Evolutionary conservation across 2,329 filamentous ascomycete genomes (phyloP), one percentile per base, ranked within the genome.

Genomic region (Chrysoporthe puriensis): DNA sequence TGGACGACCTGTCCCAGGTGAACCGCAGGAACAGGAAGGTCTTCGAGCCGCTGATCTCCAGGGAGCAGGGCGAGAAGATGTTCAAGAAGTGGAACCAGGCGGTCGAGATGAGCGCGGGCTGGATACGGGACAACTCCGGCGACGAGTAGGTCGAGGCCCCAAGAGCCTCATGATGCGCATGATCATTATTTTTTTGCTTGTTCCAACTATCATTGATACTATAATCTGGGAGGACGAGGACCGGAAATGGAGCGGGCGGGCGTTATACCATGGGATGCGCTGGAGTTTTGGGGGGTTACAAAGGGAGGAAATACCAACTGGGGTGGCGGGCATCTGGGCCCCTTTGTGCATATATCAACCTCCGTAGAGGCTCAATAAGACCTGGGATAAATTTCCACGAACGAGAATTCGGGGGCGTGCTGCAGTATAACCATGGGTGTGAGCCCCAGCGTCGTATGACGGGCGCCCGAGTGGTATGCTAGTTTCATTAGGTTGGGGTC

Each of bases 1-100:
- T 96, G 67, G 86, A 89, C 40, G 91, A 95, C 73, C 81, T 97
- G 43, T 88, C 88, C 73, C 83, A 89, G 69, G 89, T 96, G 77
- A 93, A 93, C 77, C 88, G 85, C 68, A 84, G 85, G 63, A 91
- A 90, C 62, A 85, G 90, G 64, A 90, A 85, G 70, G 84, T 88
- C 21, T 97, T 97, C 76, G 80, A 86, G 73, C 92, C 93, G 0
- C 80, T 87, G 70, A 87, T 92, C 67, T 81, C 83, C 61, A 76
- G 74, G 42, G 75, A 78, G 64, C 74, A 76, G 64, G 77, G 79
- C 42, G 77, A 79, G 63, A 79, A 79, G 67, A 80, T 83, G 78
- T 85, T 85, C 70, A 78, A 73, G 60, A 83, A 82, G 72, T 88
- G 86, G 86, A 81, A 85, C 72, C 82, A 85, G 72, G 86, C 86